Conservation (phyloP, 192 early-diverging fungal species). For the Coemansia sp. region DNA sequence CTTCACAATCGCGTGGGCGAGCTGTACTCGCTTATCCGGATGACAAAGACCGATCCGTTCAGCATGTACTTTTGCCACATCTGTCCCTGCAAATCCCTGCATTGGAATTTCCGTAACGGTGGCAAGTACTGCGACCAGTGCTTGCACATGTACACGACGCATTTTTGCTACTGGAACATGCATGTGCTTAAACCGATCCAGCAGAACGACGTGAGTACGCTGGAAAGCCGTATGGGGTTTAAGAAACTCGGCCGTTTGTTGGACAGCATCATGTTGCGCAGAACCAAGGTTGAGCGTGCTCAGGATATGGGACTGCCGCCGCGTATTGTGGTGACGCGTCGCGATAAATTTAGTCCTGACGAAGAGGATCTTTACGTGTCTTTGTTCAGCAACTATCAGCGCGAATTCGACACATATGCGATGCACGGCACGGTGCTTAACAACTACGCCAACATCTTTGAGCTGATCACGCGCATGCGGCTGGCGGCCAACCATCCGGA, state of each 20-base stretch:
- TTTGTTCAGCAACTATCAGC: slow-evolving; percentile 72
- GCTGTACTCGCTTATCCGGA: slow-evolving; percentile 87
- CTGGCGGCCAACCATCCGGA: slow-evolving; percentile 91
- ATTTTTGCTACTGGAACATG: slow-evolving; percentile 87
- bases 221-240: slow-evolving; percentile 63
- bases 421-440: slow-evolving; percentile 80
- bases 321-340: slow-evolving; percentile 72
- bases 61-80: slow-evolving; percentile 84
- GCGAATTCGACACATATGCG: slow-evolving; percentile 83
- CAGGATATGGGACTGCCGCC: slow-evolving; percentile 89
- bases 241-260: slow-evolving; percentile 74
- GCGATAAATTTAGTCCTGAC: slow-evolving; percentile 84
- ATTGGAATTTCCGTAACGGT: slow-evolving; percentile 60
- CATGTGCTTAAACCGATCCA: slow-evolving; percentile 93
- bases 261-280: slow-evolving; percentile 85
- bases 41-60: slow-evolving; percentile 82
- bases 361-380: slow-evolving; percentile 90
- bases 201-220: slow-evolving; percentile 33
- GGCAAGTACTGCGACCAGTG: slow-evolving; percentile 62
- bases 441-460: slow-evolving; percentile 94
- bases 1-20: slow-evolving; percentile 95
- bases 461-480: slow-evolving; percentile 84
- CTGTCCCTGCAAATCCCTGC: slow-evolving; percentile 69
- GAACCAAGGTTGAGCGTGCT: slow-evolving; percentile 87
- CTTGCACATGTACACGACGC: slow-evolving; percentile 64